Conservation (phyloP, 441 rosid species). For the Croton laevigatus region DNA sequence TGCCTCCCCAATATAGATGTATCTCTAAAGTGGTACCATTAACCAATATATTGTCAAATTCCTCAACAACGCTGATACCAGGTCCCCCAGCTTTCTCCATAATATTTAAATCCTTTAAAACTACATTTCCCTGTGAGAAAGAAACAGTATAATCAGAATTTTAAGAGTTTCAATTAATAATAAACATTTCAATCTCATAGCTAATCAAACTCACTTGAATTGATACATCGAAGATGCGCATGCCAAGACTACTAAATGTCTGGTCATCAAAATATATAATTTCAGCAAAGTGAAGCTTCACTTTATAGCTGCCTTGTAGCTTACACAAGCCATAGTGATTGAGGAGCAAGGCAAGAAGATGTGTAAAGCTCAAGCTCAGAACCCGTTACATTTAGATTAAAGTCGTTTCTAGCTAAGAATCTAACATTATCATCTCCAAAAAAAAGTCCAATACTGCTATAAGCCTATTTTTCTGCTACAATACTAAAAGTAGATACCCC, state of each 20-base stretch:
- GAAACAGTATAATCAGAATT: background rate
- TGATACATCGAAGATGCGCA: slow-evolving; percentile 65
- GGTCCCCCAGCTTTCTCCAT: slow-evolving; percentile 58
- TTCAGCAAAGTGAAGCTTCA: slow-evolving; percentile 87
- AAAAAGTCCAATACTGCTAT: slow-evolving; percentile 62
- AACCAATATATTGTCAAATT: slow-evolving; percentile 33
- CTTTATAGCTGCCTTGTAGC: slow-evolving; percentile 53
- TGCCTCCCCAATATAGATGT: slow-evolving; percentile 73
- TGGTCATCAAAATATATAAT: slow-evolving; percentile 51
- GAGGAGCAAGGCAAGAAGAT: slow-evolving; percentile 76
- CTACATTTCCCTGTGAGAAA: slow-evolving; percentile 46
- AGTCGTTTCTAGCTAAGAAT: slow-evolving; percentile 30
- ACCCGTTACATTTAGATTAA: slow-evolving; percentile 27
- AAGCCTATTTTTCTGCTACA: slow-evolving; percentile 52
- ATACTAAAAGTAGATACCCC: slow-evolving; percentile 44
- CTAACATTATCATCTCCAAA: background rate
- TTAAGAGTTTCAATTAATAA: background rate
- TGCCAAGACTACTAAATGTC: slow-evolving; percentile 56
- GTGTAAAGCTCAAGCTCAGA: slow-evolving; percentile 37
- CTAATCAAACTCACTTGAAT: slow-evolving; percentile 55
- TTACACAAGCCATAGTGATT: slow-evolving; percentile 76
- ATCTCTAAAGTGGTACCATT: slow-evolving; percentile 72
- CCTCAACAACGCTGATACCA: slow-evolving; percentile 30
- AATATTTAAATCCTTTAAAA: slow-evolving; percentile 57
- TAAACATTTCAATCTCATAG: background rate